Evolutionary conservation across 495 filamentous ascomycete species (phyloP).

Genomic region (Aspergillus affinis): DNA sequence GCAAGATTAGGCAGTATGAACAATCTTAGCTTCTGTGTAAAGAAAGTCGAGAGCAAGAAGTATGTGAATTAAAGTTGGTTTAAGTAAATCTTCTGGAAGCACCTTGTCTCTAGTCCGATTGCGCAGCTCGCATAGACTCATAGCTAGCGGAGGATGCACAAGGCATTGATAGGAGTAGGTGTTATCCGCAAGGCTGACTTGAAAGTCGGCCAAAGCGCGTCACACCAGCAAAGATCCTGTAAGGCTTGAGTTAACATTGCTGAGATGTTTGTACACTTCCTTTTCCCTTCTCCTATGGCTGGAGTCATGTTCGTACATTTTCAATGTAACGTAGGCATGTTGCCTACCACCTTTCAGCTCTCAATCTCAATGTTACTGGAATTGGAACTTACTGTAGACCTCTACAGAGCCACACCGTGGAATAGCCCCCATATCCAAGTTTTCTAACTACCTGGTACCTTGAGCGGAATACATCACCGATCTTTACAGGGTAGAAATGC

Average conservation of each 20-base stretch:
- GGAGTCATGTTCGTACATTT: slow-evolving; percentile 20
- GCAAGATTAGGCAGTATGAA: slow-evolving; percentile 7
- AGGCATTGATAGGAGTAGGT: slow-evolving; percentile 24
- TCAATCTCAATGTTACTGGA: neutral
- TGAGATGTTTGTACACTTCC: slow-evolving; percentile 20
- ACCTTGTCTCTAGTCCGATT: neutral
- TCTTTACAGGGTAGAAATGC: slow-evolving; percentile 49
- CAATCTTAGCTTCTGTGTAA: slow-evolving; percentile 11
- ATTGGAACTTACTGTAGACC: slow-evolving; percentile 40
- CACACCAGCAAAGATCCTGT: slow-evolving; percentile 20
- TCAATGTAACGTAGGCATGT: slow-evolving; percentile 23
- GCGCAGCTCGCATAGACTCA: slow-evolving; percentile 22
- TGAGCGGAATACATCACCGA: slow-evolving; percentile 48
- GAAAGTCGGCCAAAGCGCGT: slow-evolving; percentile 20
- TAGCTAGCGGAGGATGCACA: slow-evolving; percentile 28
- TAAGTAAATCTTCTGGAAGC: slow-evolving; percentile 7
- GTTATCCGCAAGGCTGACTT: slow-evolving; percentile 19
- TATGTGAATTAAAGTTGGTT: slow-evolving; percentile 6
- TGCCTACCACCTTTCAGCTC: slow-evolving; percentile 10
- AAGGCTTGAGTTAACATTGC: slow-evolving; percentile 12
- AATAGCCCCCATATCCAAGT: slow-evolving; percentile 50
- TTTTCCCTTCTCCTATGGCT: slow-evolving; percentile 16
- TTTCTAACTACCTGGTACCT: slow-evolving; percentile 55
- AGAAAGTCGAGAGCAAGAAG: slow-evolving; percentile 19
- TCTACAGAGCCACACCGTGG: slow-evolving; percentile 54